These are phyloP conservation scores for Fusarium oligoseptatum DNA, from an alignment of 2,329 filamentous ascomycete species.

Conservation along the genomic window DNA sequence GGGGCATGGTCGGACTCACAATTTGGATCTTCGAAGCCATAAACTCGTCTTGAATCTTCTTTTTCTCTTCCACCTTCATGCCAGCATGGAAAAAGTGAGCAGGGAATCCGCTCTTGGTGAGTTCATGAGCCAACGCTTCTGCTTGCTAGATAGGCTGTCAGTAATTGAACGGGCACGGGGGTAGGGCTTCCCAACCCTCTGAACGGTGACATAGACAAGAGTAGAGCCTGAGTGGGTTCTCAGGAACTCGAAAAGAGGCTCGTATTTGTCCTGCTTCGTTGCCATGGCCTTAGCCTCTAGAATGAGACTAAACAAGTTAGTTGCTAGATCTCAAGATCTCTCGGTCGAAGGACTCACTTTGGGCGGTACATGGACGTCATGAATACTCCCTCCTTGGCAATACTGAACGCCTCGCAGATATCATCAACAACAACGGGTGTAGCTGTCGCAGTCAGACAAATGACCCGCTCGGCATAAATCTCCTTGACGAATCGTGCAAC, in stretches of 20 bases:
- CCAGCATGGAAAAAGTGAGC: constrained; percentile 65
- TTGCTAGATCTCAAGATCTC: rapidly evolving
- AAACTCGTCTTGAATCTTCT: constrained; percentile 63
- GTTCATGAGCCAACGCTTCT: constrained; percentile 55
- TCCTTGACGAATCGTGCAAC: constrained; percentile 69
- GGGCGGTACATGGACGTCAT: constrained; percentile 70
- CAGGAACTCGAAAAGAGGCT: constrained; percentile 63
- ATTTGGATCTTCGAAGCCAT: constrained; percentile 60
- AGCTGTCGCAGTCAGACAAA: constrained; percentile 72
- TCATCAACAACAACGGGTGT: constrained; percentile 68
- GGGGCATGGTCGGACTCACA: constrained; percentile 18
- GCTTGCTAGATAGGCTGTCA: constrained; percentile 54
- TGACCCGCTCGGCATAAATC: constrained; percentile 68
- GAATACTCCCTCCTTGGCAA: constrained; percentile 63
- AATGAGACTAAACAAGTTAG: constrained; percentile 56
- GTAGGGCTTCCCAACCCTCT: constrained; percentile 52
- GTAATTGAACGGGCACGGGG: not conserved
- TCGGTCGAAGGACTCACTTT: constrained; percentile 52
- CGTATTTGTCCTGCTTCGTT: constrained; percentile 59
- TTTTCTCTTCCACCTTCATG: constrained; percentile 60
- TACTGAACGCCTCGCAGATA: constrained; percentile 65
- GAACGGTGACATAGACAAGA: constrained; percentile 72
- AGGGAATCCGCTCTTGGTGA: constrained; percentile 56
- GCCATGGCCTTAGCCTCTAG: constrained; percentile 62
- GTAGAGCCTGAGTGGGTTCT: constrained; percentile 65